Conservation (phyloP, 139 green algal species). For the Coccomyxa sp. region DNA sequence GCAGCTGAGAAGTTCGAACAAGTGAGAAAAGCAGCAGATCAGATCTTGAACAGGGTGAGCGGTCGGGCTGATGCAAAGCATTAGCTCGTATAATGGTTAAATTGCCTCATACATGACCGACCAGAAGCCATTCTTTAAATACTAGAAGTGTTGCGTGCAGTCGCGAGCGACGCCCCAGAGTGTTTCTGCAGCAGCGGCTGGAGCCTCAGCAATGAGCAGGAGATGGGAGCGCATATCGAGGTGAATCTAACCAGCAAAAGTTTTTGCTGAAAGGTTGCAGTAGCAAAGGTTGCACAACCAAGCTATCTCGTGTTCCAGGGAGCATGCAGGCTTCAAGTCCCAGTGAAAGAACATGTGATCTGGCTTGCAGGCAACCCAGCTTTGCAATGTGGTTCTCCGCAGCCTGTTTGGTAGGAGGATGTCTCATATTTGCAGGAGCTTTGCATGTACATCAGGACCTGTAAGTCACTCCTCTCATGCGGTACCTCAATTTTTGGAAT, state of each 20-base stretch:
- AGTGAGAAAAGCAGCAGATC: not conserved
- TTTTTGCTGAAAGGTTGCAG: not conserved
- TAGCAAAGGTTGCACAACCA: not conserved
- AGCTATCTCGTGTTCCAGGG: not conserved
- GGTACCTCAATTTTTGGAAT: not conserved
- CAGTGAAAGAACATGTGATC: not conserved
- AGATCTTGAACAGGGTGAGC: not conserved
- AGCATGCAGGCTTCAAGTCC: not conserved
- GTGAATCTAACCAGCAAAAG: not conserved
- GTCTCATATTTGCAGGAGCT: slow-evolving; percentile 4
- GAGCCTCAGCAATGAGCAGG: not conserved
- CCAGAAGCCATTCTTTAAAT: not conserved
- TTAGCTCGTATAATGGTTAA: too few species aligned
- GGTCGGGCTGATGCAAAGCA: not conserved
- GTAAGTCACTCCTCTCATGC: not conserved
- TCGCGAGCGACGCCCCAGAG: not conserved
- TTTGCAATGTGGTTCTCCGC: slow-evolving; percentile 5
- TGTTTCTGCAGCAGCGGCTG: slow-evolving; percentile 3
- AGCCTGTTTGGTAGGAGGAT: not conserved
- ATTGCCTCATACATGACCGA: too few species aligned
- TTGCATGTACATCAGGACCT: slow-evolving; percentile 8
- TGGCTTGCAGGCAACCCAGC: not conserved
- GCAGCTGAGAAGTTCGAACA: not conserved
- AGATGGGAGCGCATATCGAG: not conserved
- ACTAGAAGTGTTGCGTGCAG: not conserved